Conservation (phyloP, 1,139 yeast species). For the Torulaspora pretoriensis region DNA sequence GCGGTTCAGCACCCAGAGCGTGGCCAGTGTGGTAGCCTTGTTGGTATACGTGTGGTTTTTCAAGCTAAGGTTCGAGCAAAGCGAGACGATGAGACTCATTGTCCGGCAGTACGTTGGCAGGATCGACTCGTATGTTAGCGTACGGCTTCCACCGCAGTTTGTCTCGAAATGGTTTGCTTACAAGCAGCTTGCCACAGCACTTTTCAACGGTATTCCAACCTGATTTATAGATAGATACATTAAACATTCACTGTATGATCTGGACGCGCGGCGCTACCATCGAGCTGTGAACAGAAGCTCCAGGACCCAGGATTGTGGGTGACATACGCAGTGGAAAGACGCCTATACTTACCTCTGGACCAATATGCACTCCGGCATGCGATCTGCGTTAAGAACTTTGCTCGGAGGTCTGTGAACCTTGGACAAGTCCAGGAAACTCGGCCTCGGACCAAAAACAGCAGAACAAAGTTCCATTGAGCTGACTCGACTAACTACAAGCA, state of each 20-base stretch:
- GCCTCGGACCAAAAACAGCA: background rate
- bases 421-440: too few species aligned
- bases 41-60: conserved; percentile 29
- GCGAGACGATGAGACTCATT: conserved; percentile 21
- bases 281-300: background rate
- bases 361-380: too few species aligned
- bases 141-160: conserved; percentile 17
- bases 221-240: conserved; percentile 4
- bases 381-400: too few species aligned
- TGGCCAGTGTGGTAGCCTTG: conserved; percentile 19
- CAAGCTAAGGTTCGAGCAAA: conserved; percentile 29
- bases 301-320: too few species aligned
- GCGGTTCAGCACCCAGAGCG: conserved; percentile 10
- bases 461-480: background rate
- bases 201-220: conserved; percentile 19
- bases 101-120: conserved; percentile 15
- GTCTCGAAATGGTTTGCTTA: conserved; percentile 19
- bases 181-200: conserved; percentile 18
- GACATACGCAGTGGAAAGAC: too few species aligned
- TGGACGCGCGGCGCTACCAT: background rate
- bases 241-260: background rate
- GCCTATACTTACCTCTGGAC: too few species aligned
- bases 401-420: too few species aligned
- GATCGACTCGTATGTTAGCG: conserved; percentile 13
- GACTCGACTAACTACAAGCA: too few species aligned